Evolutionary conservation across 2,329 filamentous ascomycete genomes (phyloP), one percentile per base, ranked within the genome.

Genomic region (Cladosporium sphaerospermum): DNA sequence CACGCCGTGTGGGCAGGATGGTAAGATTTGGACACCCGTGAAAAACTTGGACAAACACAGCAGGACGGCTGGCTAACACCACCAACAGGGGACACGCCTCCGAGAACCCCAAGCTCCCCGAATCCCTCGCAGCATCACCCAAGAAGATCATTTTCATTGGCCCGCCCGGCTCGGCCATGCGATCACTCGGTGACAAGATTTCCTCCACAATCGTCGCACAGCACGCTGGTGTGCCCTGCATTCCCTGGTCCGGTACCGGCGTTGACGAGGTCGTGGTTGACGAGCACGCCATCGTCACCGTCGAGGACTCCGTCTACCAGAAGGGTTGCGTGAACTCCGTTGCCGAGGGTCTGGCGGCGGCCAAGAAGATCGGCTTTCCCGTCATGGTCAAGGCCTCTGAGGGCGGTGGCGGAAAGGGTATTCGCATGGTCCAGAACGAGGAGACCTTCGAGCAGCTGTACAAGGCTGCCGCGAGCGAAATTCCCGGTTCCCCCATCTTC

Each of bases 381-480:
- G 88, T 99, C 78, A 99, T 99, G 93, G 89, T 99, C 72, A 99
- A 99, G 79, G 93, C 93, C n/a, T 97, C 93, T 2, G 93, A 99
- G 78, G 93, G 93, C 75, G 93, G 93, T 76, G 93, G 93, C 76
- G 93, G 93, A 70, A 99, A 99, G 79, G 93, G 93, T 80, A 99
- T 99, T 69, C 89, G 95, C 70, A 96, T 97, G 76, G 93, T 93
- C 61, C 79, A 89, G 57, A 78, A 78, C 57, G 91, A 96, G 70
- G 86, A 92, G 40, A 84, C 87, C 58, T 99, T 99, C 65, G 80
- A 86, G 68, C 78, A 80, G 62, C 78, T 97, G 43, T 99, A 97
- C 80, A 93, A 95, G 73, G 93, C 92, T 43, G 93, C 95, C 18
- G 91, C 93, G 4, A 95, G 86, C 71, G 95, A 99, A 73, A 97